A percentile compares a stretch with the other conserved stretches of the same genome.
Conservation (phyloP, 2,329 filamentous ascomycete genomes). For the Neurospora sp. region DNA sequence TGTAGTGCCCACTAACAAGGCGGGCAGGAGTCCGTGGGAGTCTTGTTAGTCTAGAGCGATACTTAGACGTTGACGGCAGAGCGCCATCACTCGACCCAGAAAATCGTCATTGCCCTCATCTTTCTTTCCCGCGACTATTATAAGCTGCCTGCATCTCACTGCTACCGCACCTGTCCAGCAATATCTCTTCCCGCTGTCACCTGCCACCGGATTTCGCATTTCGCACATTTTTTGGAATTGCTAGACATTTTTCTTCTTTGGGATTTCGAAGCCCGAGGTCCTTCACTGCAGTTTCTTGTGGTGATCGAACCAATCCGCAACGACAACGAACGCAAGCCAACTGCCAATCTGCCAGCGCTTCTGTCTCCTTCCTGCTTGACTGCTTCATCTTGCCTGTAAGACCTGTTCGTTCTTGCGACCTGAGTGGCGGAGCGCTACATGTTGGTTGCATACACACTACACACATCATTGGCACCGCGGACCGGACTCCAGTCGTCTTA, state of each 20-base stretch:
- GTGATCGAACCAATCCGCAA: not conserved
- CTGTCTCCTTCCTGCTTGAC: not conserved
- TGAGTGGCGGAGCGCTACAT: not conserved
- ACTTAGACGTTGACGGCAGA: not conserved
- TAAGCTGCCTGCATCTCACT: not conserved
- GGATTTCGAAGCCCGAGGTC: not conserved
- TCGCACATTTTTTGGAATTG: not conserved
- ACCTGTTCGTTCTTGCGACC: not conserved
- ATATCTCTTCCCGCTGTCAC: not conserved
- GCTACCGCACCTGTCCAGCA: not conserved
- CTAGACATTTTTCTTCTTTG: not conserved
- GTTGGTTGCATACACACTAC: not conserved
- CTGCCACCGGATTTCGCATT: not conserved
- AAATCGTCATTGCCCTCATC: conserved; percentile 3
- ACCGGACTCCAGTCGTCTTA: not conserved
- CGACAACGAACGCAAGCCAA: not conserved
- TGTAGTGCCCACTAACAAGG: not conserved
- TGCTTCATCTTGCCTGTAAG: not conserved
- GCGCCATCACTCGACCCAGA: not conserved
- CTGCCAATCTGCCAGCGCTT: not conserved
- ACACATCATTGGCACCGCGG: not conserved
- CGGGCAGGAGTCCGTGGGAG: not conserved
- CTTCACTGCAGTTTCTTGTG: not conserved
- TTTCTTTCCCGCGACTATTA: not conserved
- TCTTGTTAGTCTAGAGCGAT: not conserved